These are phyloP conservation scores for Lignosus rhinocerotis DNA, from an alignment of 1,284 basidiomycete genomes.

Conservation along the genomic window DNA sequence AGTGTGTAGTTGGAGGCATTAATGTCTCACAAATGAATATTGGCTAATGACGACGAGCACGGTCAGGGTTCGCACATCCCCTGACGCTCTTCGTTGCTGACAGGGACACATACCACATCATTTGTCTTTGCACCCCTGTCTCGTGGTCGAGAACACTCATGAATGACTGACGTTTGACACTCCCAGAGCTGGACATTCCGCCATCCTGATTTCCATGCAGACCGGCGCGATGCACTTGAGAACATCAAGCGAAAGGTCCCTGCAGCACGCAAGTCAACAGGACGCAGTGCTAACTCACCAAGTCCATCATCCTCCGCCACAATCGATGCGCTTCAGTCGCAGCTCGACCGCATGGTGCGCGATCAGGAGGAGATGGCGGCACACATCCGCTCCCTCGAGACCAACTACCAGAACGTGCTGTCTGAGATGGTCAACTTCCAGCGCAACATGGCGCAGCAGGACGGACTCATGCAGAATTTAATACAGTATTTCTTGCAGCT, in stretches of 20 bases:
- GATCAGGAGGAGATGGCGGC: constrained; percentile 62
- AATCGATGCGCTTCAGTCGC: constrained; percentile 47
- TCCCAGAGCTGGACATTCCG: constrained; percentile 91
- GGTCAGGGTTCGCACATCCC: no score
- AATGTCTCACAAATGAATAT: no score
- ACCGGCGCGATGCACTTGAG: constrained; percentile 83
- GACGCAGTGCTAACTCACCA: constrained; percentile 33
- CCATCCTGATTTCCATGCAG: constrained; percentile 91
- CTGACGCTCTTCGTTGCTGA: no score
- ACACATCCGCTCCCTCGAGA: constrained; percentile 66
- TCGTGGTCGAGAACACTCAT: no score
- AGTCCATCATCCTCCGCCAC: constrained; percentile 26
- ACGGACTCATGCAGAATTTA: constrained; percentile 80
- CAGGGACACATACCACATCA: not conserved
- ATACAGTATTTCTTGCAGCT: constrained; percentile 80
- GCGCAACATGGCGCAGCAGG: constrained; percentile 83
- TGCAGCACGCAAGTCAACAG: constrained; percentile 57
- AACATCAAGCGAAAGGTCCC: constrained; percentile 95
- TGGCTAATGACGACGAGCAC: no score
- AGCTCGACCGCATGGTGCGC: constrained; percentile 50
- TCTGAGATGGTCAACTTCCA: constrained; percentile 85
- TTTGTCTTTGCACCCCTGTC: not conserved
- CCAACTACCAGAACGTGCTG: constrained; percentile 77
- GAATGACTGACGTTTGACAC: not conserved
- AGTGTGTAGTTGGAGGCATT: no score